Evolutionary conservation across 768 basidiomycete species (phyloP).

Genomic region (Dacryopinax spathularia): DNA sequence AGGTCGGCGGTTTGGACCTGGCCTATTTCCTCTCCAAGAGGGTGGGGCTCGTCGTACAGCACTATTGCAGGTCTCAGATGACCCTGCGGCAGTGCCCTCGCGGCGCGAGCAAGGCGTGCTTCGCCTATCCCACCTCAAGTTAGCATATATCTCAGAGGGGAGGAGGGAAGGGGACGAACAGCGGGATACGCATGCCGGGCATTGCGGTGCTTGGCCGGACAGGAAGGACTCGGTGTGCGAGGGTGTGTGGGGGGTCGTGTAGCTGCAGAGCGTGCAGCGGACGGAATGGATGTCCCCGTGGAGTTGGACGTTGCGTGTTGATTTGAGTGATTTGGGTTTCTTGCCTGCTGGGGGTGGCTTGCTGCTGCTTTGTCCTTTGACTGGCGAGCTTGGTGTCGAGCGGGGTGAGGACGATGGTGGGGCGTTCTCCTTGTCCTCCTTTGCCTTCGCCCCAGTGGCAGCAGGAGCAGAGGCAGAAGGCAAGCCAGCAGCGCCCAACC

Average conservation of each 20-base stretch:
- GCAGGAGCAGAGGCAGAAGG: not conserved
- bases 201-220: constrained; percentile 61
- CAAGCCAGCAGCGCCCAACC: constrained; percentile 37
- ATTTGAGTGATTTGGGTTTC: constrained; percentile 47
- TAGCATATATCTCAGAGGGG: not conserved
- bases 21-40: constrained; percentile 84
- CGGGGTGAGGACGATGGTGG: constrained; percentile 7
- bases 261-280: constrained; percentile 72
- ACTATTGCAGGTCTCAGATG: constrained; percentile 87
- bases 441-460: not conserved
- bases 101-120: constrained; percentile 67
- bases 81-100: constrained; percentile 64
- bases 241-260: constrained; percentile 53
- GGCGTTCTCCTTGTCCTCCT: constrained; percentile 2
- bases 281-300: constrained; percentile 91
- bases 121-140: constrained; percentile 34
- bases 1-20: constrained; percentile 63
- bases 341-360: constrained; percentile 49
- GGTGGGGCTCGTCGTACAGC: constrained; percentile 88
- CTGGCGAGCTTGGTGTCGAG: not conserved
- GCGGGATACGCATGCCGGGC: constrained; percentile 68
- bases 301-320: constrained; percentile 78
- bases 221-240: constrained; percentile 51
- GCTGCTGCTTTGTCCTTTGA: constrained; percentile 11
- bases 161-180: constrained; percentile 40